These are phyloP conservation scores for Endotrypanum monterogeii DNA, from an alignment of 208 protist genomes.

Conservation along the genomic window DNA sequence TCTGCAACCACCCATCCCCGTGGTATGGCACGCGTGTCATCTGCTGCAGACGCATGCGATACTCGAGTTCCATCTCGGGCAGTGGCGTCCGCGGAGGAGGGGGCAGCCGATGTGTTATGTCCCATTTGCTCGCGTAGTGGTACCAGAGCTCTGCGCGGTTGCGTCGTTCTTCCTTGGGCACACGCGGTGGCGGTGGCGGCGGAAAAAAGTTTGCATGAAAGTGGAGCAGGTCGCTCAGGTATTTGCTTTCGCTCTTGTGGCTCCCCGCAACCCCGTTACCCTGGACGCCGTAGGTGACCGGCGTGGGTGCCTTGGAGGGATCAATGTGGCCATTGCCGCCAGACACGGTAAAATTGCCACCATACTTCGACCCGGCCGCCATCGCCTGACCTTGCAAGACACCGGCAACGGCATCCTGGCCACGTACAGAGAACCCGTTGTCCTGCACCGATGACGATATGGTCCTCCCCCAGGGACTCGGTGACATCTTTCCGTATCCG, in stretches of 20 bases:
- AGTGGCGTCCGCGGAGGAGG: slow-evolving; percentile 79
- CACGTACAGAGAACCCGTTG: slow-evolving; percentile 5
- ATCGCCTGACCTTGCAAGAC: background rate
- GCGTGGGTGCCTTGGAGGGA: background rate
- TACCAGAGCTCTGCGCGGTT: slow-evolving; percentile 72
- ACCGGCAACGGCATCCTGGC: background rate
- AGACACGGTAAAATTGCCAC: slow-evolving; percentile 16
- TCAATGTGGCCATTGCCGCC: background rate
- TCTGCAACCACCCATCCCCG: slow-evolving; percentile 67
- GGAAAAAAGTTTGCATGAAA: slow-evolving; percentile 87
- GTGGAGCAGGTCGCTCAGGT: slow-evolving; percentile 73
- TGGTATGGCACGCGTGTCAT: slow-evolving; percentile 74
- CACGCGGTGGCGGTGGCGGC: slow-evolving; percentile 66
- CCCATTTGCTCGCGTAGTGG: slow-evolving; percentile 81
- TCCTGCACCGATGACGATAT: background rate
- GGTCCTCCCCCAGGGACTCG: slow-evolving; percentile 1
- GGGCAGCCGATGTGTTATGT: slow-evolving; percentile 78
- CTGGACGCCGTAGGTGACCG: background rate
- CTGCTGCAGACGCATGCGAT: slow-evolving; percentile 38
- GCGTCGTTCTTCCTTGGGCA: slow-evolving; percentile 46
- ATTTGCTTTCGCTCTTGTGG: slow-evolving; percentile 63
- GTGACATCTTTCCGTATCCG: slow-evolving; percentile 7
- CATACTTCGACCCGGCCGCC: background rate
- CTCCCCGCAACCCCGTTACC: background rate
- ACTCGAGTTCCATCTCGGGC: slow-evolving; percentile 73